A percentile compares a stretch with the other conserved stretches of the same genome.
Evolutionary conservation across 2,329 filamentous ascomycete species (phyloP).

Genomic region (Cladophialophora exuberans): DNA sequence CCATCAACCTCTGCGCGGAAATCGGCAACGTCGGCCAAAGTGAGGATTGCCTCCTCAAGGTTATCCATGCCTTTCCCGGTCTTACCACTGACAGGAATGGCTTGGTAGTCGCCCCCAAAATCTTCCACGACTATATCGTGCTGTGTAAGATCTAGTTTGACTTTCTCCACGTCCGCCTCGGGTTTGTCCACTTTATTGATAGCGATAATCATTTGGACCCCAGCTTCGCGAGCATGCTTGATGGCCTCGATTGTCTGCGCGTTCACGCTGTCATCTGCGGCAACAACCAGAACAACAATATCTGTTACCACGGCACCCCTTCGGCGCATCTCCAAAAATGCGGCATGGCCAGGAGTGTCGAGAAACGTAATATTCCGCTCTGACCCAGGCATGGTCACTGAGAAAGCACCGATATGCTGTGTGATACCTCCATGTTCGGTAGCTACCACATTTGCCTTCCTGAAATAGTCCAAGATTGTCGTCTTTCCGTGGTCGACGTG

Average conservation of each 20-base stretch:
- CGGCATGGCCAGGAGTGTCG: conserved; percentile 94
- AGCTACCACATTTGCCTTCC: conserved; percentile 88
- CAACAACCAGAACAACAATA: conserved; percentile 93
- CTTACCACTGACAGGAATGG: conserved; percentile 88
- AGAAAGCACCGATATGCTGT: conserved; percentile 97
- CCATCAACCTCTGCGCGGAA: conserved; percentile 78
- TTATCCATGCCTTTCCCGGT: conserved; percentile 90
- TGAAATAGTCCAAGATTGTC: conserved; percentile 88
- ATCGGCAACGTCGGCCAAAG: conserved; percentile 86
- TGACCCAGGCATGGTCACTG: conserved; percentile 74
- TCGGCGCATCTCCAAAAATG: conserved; percentile 93
- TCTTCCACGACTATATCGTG: conserved; percentile 92
- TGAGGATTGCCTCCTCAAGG: conserved; percentile 86
- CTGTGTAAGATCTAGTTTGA: conserved; percentile 83
- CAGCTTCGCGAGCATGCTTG: conserved; percentile 84
- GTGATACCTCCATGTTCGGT: conserved; percentile 96
- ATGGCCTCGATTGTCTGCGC: conserved; percentile 95
- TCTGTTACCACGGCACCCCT: conserved; percentile 95
- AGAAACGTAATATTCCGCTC: conserved; percentile 94
- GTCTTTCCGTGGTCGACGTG: conserved; percentile 99
- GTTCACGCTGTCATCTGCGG: conserved; percentile 95
- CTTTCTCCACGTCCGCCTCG: conserved; percentile 75
- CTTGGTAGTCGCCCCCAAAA: conserved; percentile 90
- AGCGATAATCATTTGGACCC: conserved; percentile 94
- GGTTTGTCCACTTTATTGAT: conserved; percentile 97